Base-by-base conservation (phyloP, 352 stramenopile species). In the Globisporangium solare region DNA sequence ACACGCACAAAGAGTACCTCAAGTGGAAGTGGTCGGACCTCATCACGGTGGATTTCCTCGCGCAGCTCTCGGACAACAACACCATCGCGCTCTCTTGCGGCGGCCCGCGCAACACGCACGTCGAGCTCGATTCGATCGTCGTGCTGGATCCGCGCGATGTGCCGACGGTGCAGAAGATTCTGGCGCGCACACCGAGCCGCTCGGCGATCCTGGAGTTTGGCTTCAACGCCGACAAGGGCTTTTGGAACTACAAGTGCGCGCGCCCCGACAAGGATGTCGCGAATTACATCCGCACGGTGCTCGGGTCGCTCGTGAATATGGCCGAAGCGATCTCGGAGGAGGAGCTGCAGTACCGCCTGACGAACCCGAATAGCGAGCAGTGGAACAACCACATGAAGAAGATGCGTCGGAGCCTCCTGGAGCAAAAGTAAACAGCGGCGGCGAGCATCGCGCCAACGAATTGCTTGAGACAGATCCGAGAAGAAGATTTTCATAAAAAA, bases 1-100 rank as follows among this genome's bases (percentile, higher is more conserved):
- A 91, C 70, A 92, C 84, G 39, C 78, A 94, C 74, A 83, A 86
- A 60, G 84, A 94, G 54, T 94, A 94, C 57, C 71, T 97, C 54
- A 97, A 97, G 71, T 97, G 88, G 88, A 97, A 97, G 66, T 97
- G 86, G 86, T 77, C 79, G 39, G 88, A 97, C 66, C 66, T 95
- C 51, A 95, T 95, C 61, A 96, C 86, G 18, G 75, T 97, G 31
- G 88, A 97, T 61, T 92, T 97, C 53, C 54, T 89, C 55, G 79
- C 75, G 49, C 66, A 71, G 17, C 54, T 90, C 40, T 73, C 79
- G 39, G 79, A 85, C 49, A 70, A 71, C 20, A 83, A 89, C 58
- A 51, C 54, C 6, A 56, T 97, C 14, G 66, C 74, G 56, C 64
- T 96, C 42, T 83, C 73, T 13, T 94, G 85, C 49, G 78, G 83